Evolutionary conservation across 2,329 filamentous ascomycete genomes (phyloP), one percentile per base, ranked within the genome.

Genomic region (Rhynchosporium secalis): DNA sequence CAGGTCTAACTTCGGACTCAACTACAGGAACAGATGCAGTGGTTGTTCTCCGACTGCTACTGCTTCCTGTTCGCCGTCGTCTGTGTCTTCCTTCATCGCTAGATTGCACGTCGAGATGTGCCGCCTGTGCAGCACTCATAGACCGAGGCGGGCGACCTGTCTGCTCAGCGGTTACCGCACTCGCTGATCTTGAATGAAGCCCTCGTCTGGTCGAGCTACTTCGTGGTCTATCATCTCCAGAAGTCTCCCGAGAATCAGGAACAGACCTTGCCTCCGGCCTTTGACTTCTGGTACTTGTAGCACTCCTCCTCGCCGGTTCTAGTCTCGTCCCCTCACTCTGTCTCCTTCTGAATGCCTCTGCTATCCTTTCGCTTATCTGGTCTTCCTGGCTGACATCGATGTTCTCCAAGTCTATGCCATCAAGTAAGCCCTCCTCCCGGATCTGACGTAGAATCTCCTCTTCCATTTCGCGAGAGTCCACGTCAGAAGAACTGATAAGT

Each of bases 391-490:
- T 85, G 15, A 92, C 81, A 65, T 94, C 92, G 59, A 97, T 86
- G 66, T 93, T 93, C 70, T 95, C 90, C 60, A 97, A 78, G 72
- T 97, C 93, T 52, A 97, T 86, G 20, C 92, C 93, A 70, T 97
- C 91, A 40, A 96, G 76, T 26, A 97, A 78, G 0, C 94, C 92
- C 72, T 96, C 92, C 66, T 94, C 89, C 68, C 93, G 83, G 63
- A 96, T 96, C 73, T 96, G 92, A 48, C 91, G 85, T 68, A 96
- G 85, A 63, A 97, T 96, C 73, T 96, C 92, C 64, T 90, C 86
- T 73, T 96, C 90, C 70, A 96, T 88, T 68, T 94, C 89, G 26
- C 86, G 83, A 51, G 88, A 86, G 69, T 90, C 90, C 62, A 91
- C 81, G 65, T 93, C 89, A 0, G 89, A 90, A 4, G 88, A 84